Percentiles rank a stretch among this genome's conserved stretches.
Evolutionary conservation across 169 alveolate genomes (phyloP).

Genomic region (Theileria parva): DNA sequence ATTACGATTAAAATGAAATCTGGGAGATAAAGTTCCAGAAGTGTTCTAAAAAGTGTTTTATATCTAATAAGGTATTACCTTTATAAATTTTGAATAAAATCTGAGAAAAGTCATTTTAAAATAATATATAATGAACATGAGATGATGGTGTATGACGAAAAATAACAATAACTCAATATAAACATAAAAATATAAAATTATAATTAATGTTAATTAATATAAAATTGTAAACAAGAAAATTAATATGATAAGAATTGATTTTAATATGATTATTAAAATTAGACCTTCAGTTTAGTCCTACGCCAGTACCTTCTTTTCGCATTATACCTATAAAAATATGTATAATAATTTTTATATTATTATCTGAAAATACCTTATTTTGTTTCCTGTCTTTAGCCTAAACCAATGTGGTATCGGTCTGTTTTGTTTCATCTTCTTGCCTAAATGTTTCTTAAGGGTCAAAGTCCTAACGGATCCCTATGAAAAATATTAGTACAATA

Average conservation of each 20-base stretch:
- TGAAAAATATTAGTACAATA: background rate
- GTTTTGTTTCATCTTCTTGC: slow-evolving; percentile 92
- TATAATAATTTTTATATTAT: background rate
- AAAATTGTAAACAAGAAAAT: background rate
- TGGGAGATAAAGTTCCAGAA: no score
- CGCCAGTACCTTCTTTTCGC: slow-evolving; percentile 96
- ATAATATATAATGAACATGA: no score
- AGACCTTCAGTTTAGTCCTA: slow-evolving; percentile 93
- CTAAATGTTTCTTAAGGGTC: slow-evolving; percentile 88
- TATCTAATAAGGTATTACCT: no score
- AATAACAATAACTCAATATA: background rate
- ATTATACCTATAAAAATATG: slow-evolving; percentile 82
- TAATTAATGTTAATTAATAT: background rate
- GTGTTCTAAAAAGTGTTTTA: no score
- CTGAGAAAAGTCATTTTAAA: no score
- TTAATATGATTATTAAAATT: slow-evolving; percentile 34
- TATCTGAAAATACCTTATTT: slow-evolving; percentile 81
- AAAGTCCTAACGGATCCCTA: slow-evolving; percentile 91
- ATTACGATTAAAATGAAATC: no score
- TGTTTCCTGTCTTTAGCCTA: slow-evolving; percentile 90
- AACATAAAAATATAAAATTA: background rate
- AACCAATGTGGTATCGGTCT: slow-evolving; percentile 96
- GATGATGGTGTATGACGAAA: background rate
- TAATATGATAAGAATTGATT: background rate
- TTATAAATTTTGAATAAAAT: no score